Evolutionary conservation across 148 eudicot genomes (phyloP).

Genomic region (Polygonum maritimum): DNA sequence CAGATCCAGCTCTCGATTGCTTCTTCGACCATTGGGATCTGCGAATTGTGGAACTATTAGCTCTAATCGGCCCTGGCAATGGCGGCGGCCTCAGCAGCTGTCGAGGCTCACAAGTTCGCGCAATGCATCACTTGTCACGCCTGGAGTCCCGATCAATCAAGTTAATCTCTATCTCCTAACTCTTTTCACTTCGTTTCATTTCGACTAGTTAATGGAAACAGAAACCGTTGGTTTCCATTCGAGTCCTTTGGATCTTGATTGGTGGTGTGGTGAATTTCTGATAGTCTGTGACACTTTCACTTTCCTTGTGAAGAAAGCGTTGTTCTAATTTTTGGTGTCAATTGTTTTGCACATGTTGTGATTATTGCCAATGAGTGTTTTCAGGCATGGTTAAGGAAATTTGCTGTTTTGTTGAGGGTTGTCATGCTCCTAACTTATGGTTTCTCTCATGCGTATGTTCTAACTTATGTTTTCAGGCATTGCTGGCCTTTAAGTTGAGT

Average conservation of each 20-base stretch:
- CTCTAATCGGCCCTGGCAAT: neutral
- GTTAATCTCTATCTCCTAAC: conserved; percentile 25
- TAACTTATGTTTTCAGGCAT: no score
- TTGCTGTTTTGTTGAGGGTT: neutral
- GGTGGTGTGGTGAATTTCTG: neutral
- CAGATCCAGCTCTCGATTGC: conserved; percentile 1
- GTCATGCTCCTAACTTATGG: neutral
- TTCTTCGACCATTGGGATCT: neutral
- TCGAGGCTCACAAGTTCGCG: conserved; percentile 72
- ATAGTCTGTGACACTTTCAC: neutral
- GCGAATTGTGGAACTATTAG: neutral
- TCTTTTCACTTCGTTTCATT: neutral
- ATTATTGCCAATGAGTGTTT: neutral
- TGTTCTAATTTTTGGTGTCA: neutral
- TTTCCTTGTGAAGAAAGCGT: neutral
- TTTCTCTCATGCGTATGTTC: neutral
- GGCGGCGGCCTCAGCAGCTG: conserved; percentile 53
- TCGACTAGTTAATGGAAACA: neutral
- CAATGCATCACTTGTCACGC: conserved; percentile 84
- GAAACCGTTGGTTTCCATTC: neutral
- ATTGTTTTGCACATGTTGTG: neutral
- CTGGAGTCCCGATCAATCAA: conserved; percentile 89
- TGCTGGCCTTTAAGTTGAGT: neutral
- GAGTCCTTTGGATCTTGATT: neutral
- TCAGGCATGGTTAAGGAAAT: neutral